A percentile compares a stretch with the other conserved stretches of the same genome.
Conservation (phyloP, 768 basidiomycete genomes). For the Agaricus sinodeliciosus region DNA sequence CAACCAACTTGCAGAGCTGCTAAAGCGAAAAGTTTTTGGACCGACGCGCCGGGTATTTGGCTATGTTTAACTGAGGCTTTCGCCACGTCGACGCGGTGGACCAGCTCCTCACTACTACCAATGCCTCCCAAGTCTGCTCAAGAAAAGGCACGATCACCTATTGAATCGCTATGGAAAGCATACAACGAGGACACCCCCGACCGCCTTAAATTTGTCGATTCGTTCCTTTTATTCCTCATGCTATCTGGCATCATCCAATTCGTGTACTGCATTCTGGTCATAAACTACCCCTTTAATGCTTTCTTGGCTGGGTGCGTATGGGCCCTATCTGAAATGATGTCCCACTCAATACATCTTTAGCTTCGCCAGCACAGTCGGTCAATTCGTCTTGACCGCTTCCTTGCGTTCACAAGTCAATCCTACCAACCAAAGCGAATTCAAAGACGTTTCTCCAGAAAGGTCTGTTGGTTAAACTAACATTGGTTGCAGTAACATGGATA, state of each 20-base stretch:
- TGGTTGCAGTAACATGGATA: background rate
- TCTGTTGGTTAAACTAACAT: constrained; percentile 1
- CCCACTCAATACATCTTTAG: constrained; percentile 32
- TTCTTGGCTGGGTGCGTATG: constrained; percentile 85
- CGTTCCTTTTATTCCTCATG: constrained; percentile 88
- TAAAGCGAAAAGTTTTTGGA: constrained; percentile 12
- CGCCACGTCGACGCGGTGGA: constrained; percentile 25
- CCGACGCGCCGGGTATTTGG: constrained; percentile 19
- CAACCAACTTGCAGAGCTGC: background rate
- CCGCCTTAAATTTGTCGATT: constrained; percentile 90
- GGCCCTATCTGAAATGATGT: background rate
- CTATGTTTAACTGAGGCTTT: constrained; percentile 22
- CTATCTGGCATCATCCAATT: constrained; percentile 89
- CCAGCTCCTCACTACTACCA: constrained; percentile 11
- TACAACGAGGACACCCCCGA: constrained; percentile 75
- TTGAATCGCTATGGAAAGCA: constrained; percentile 62
- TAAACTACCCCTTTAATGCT: constrained; percentile 95
- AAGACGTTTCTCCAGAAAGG: constrained; percentile 91
- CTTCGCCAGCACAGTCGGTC: constrained; percentile 89
- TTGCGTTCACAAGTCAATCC: constrained; percentile 91
- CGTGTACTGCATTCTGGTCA: constrained; percentile 84
- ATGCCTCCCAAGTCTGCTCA: constrained; percentile 31
- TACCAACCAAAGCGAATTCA: constrained; percentile 75
- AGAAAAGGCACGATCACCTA: constrained; percentile 22
- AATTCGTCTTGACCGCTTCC: constrained; percentile 93